Base-by-base conservation (phyloP, 2,329 filamentous ascomycete genomes). In the Fusarium clavum region DNA sequence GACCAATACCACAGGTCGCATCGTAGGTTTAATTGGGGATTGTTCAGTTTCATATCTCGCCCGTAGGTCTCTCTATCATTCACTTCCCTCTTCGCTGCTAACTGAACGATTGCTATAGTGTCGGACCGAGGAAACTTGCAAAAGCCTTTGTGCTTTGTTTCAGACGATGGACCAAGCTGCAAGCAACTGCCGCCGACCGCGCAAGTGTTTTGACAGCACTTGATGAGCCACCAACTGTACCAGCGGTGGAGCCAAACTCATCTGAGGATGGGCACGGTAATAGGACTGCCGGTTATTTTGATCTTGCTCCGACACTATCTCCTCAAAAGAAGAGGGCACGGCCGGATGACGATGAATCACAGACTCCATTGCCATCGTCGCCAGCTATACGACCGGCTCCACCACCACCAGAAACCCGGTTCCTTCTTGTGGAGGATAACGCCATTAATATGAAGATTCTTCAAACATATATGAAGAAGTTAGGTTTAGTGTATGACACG, bases 351-450 rank as follows among this genome's bases (percentile, higher is more conserved):
- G 62, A 61, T 8, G 48, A 48, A 13, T n/a, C 30, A 8, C 25
- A 20, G 24, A 66, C 56, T 30, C 56, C 63, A 7, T 30, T 56
- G 10, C 44, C 63, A 30, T 46, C 48, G n/a, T 22, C 12, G 6
- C 30, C 61, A 47, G 18, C 18, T 8, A 47, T 58, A 24, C 53
- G 30, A 29, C 13, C 52, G 13, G 38, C 41, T 12, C n/a, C n/a
- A 22, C 12, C 55, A 12, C 9, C 27, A 2, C 32, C 27, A 6
- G 30, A 61, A 16, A 14, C 54, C 3, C 57, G 54, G 2, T 77
- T 81, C 13, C 73, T 84, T 4, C 74, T 83, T 1, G 81, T 83
- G 0, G 81, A 83, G 30, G 82, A 83, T 64, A 83, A 83, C 47
- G 58, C 62, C 11, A 81, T 83, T 61, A 83, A 83, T 44, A 64